Evolutionary conservation across 2,329 filamentous ascomycete species (phyloP).

Genomic region (Cladosporium halotolerans): DNA sequence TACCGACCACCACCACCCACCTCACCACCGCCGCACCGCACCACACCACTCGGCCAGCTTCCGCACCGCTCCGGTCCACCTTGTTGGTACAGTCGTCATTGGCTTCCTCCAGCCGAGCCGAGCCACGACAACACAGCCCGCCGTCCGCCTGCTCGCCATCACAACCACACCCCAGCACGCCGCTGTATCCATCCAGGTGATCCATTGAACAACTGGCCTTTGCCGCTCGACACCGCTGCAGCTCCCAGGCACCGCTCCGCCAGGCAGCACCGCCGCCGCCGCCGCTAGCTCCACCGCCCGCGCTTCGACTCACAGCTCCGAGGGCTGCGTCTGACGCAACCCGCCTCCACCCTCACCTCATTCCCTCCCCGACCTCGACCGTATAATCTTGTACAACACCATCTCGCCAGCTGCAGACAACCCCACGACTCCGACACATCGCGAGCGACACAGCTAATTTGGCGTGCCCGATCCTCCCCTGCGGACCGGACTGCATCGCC

Average conservation of each 20-base stretch:
- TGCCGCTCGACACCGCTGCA: background rate
- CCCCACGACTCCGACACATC: background rate
- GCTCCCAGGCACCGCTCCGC: slow-evolving; percentile 7
- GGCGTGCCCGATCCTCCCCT: background rate
- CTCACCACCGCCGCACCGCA: background rate
- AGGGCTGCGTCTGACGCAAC: slow-evolving; percentile 4
- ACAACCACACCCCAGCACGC: background rate
- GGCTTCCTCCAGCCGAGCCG: slow-evolving; percentile 2
- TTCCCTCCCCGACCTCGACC: background rate
- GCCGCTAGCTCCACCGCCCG: slow-evolving; percentile 9
- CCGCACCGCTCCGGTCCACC: background rate
- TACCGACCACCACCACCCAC: background rate
- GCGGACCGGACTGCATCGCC: slow-evolving; percentile 5
- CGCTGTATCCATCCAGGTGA: background rate
- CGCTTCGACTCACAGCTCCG: slow-evolving; percentile 5
- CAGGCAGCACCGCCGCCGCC: slow-evolving; percentile 6
- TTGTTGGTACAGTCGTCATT: background rate
- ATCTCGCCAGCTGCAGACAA: slow-evolving; percentile 4
- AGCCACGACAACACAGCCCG: background rate
- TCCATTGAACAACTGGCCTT: slow-evolving; percentile 1
- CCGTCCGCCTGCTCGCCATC: background rate
- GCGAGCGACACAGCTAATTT: background rate
- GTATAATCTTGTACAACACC: slow-evolving; percentile 11
- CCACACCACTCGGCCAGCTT: slow-evolving; percentile 4
- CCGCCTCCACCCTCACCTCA: slow-evolving; percentile 2